Evolutionary conservation across 108 stramenopile species (phyloP).

Genomic region (Aurantiochytrium sp.): DNA sequence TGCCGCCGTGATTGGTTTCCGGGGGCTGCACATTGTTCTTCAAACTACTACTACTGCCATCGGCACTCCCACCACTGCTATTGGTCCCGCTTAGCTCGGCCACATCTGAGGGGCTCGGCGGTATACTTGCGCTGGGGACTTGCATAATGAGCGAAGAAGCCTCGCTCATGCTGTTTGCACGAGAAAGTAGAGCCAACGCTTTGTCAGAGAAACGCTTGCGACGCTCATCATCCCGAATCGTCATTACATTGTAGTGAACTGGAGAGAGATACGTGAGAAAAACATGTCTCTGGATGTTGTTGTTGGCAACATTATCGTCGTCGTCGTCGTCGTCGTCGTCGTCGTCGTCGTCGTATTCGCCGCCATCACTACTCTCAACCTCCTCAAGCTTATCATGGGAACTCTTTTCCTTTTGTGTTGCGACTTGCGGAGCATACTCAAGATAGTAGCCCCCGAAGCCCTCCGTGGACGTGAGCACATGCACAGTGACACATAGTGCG

Average conservation of each 20-base stretch:
- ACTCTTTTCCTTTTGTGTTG: too few species aligned
- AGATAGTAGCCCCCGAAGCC: neutral
- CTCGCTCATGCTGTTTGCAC: neutral
- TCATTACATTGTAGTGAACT: conserved; percentile 13
- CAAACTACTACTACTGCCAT: too few species aligned
- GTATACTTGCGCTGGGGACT: neutral
- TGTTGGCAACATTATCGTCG: neutral
- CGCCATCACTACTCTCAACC: neutral
- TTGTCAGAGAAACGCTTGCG: neutral
- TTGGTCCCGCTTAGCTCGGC: neutral
- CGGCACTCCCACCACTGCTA: too few species aligned
- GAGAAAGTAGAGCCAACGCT: neutral
- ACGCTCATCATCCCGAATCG: neutral
- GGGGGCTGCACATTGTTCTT: too few species aligned
- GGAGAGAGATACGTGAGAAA: conserved; percentile 17
- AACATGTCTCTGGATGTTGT: neutral
- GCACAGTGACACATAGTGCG: neutral
- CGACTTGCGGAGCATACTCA: neutral
- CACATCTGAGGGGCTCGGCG: neutral
- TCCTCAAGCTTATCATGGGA: too few species aligned
- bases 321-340: neutral
- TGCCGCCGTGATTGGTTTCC: too few species aligned
- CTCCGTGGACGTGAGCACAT: conserved; percentile 1
- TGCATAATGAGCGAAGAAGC: neutral
- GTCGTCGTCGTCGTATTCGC: neutral